Base-by-base conservation (phyloP, 2,329 filamentous ascomycete species). In the Pseudofabraea citricarpa region DNA sequence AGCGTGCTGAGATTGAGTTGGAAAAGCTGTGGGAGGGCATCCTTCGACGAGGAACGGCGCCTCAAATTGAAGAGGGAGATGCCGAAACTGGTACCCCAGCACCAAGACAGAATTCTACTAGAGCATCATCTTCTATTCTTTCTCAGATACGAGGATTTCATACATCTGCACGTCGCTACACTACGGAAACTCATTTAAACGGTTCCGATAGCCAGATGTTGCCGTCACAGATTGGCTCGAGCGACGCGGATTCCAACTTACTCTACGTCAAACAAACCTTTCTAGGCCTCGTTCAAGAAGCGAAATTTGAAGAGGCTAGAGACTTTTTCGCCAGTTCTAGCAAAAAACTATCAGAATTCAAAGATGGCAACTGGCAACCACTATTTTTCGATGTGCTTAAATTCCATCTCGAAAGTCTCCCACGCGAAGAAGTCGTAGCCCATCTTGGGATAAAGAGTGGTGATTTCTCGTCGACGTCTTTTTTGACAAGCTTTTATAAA, bases 1-100 rank as follows among this genome's bases (percentile, higher is more conserved):
- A 85, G 65, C 69, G 83, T 53, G 74, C 69, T 22, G 79, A 86
- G 53, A 71, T 85, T 24, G 77, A 86, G 57, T 63, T 87, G 41
- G 83, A 87, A 56, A 72, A 70, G 13, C 62, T 87, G 9, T 87
- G 83, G 71, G 64, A 33, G 26, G 57, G 58, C 6, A 59, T 62
- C 36, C 27, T 38, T 10, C 44, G 31, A 43, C 16, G 43, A 40
- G 23, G 21, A 23, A 44, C 35, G 13, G 10, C 27, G 27, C 13
- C 23, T 15, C 27, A 12, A 40, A 76, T 48, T 64, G 67, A 50
- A 64, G 59, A 39, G 20, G 31, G 40, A 41, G 15, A 27, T 29
- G 19, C 24, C 22, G 24, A 15, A 6, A 20, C 35, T 24, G 16
- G 41, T 31, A 13, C 38, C 43, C 52, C 12, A 43, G 45, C 22